Conservation (phyloP, 2,329 filamentous ascomycete genomes). For the Chrysoporthe deuterocubensis region DNA sequence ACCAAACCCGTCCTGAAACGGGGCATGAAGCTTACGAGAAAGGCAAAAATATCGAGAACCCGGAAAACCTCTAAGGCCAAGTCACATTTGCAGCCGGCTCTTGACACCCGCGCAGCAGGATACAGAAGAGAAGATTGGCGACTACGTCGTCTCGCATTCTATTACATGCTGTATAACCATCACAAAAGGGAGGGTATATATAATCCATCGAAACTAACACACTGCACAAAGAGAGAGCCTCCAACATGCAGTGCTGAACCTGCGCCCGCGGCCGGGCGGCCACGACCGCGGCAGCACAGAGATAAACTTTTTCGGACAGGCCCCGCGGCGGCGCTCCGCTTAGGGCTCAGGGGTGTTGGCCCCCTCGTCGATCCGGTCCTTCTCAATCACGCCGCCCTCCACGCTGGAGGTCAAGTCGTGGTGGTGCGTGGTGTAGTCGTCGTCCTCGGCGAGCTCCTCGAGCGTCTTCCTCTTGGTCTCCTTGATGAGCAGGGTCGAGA, state of each 20-base stretch:
- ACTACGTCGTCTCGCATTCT: conserved; percentile 9
- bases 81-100: not conserved
- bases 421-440: conserved; percentile 23
- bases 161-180: conserved; percentile 4
- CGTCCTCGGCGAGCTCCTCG: conserved; percentile 57
- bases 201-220: not conserved
- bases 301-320: too few species aligned
- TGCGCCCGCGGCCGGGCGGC: too few species aligned
- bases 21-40: too few species aligned
- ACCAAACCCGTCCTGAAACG: too few species aligned
- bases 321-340: not conserved
- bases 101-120: not conserved
- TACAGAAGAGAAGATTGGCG: not conserved
- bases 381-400: conserved; percentile 20
- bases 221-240: too few species aligned
- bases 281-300: too few species aligned
- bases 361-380: conserved; percentile 4
- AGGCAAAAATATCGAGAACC: too few species aligned
- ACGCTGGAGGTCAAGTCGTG: not conserved
- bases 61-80: too few species aligned
- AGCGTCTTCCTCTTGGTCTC: conserved; percentile 78
- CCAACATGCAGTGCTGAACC: too few species aligned
- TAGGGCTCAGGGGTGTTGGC: conserved; percentile 12
- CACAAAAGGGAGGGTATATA: conserved; percentile 11
- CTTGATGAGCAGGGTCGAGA: conserved; percentile 71